phyloP scores from a whole-genome alignment of 2,329 filamentous ascomycete species.

The Colletotrichum noveboracense region DNA sequence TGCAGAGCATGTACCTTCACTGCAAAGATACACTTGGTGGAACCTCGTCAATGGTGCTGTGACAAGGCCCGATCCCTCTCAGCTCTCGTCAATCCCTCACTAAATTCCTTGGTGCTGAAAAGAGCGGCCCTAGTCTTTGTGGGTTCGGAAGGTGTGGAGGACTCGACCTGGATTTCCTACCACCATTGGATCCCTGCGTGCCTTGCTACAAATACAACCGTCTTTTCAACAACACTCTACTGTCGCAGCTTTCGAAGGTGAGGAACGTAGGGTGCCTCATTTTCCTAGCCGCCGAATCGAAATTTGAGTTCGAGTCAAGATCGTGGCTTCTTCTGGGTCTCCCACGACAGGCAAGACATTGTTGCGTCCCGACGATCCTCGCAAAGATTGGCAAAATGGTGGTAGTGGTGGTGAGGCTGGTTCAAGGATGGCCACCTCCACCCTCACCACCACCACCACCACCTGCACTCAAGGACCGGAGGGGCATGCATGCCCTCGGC shows the following conservation, averaged over 20 bases:
- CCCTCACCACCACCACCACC: background rate
- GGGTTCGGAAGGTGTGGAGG: background rate
- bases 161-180: background rate
- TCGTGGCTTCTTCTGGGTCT: background rate
- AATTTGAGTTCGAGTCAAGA: background rate
- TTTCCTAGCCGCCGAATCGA: background rate
- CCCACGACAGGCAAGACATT: background rate
- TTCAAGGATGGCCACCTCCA: background rate
- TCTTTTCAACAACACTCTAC: background rate
- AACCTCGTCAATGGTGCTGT: background rate
- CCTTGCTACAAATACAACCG: background rate
- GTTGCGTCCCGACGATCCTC: background rate
- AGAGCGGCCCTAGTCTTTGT: background rate
- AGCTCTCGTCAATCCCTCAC: background rate
- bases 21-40: background rate
- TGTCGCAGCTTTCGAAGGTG: background rate
- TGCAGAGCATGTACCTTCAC: background rate
- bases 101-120: background rate
- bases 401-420: background rate
- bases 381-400: background rate
- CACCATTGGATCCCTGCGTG: background rate
- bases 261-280: background rate
- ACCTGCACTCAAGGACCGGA: background rate
- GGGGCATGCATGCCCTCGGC: background rate
- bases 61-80: slow-evolving; percentile 17